Conservation (phyloP, 306 rosid species). For the Glycine soja region DNA sequence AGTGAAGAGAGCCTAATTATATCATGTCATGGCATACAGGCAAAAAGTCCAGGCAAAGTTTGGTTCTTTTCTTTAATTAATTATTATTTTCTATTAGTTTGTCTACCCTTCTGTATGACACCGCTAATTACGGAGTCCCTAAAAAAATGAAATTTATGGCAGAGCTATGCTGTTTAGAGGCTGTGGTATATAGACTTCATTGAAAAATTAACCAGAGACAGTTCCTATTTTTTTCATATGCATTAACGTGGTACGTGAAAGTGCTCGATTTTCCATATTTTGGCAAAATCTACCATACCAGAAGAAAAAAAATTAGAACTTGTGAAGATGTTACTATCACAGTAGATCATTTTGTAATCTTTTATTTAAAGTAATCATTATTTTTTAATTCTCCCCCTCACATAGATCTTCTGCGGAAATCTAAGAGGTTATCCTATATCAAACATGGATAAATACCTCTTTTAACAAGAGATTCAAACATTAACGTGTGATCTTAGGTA, state of each 20-base stretch:
- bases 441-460: too few species aligned
- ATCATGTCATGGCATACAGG: slow-evolving; percentile 38
- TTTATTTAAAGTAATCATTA: not conserved
- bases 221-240: not conserved
- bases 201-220: too few species aligned
- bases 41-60: slow-evolving; percentile 44
- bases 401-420: too few species aligned
- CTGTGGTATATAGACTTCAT: not conserved
- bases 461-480: too few species aligned
- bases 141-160: not conserved
- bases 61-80: slow-evolving; percentile 12
- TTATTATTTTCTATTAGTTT: not conserved
- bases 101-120: not conserved
- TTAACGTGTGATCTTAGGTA: too few species aligned
- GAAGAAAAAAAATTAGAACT: not conserved
- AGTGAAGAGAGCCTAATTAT: slow-evolving; percentile 15
- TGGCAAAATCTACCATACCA: not conserved
- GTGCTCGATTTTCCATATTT: not conserved
- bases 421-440: too few species aligned
- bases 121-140: not conserved
- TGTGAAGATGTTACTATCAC: not conserved
- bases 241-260: not conserved
- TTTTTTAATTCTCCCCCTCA: too few species aligned
- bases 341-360: not conserved
- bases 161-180: not conserved